Evolutionary conservation across 441 rosid species (phyloP).

Genomic region (Aleurites moluccanus): DNA sequence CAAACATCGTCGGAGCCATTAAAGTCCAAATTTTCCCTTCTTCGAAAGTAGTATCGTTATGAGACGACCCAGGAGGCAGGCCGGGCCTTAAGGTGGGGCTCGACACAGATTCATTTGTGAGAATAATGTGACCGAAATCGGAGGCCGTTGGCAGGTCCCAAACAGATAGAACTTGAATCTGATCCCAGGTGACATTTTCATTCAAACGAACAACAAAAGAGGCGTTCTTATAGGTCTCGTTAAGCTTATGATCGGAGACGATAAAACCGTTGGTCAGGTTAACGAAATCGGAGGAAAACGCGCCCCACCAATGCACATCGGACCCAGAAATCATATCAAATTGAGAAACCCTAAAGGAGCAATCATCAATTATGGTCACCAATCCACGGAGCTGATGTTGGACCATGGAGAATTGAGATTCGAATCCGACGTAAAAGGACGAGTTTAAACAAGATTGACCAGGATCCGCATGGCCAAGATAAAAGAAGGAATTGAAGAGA

Average conservation of each 20-base stretch:
- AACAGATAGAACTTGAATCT: slow-evolving; percentile 55
- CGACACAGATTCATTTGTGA: slow-evolving; percentile 43
- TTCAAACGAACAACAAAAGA: slow-evolving; percentile 54
- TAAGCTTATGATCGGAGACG: slow-evolving; percentile 61
- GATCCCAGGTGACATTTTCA: slow-evolving; percentile 63
- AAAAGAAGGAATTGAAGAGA: slow-evolving; percentile 35
- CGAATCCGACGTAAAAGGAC: slow-evolving; percentile 56
- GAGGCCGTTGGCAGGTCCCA: slow-evolving; percentile 77
- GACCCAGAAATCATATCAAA: slow-evolving; percentile 84
- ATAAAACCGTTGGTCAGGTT: slow-evolving; percentile 73
- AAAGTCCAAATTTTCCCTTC: slow-evolving; percentile 22
- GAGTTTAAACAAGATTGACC: slow-evolving; percentile 49
- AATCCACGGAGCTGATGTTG: slow-evolving; percentile 87
- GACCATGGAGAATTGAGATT: slow-evolving; percentile 69
- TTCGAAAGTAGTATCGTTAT: slow-evolving; percentile 17
- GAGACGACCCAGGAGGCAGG: slow-evolving; percentile 39
- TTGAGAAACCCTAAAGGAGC: slow-evolving; percentile 73
- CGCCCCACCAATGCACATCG: slow-evolving; percentile 86
- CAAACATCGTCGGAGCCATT: slow-evolving; percentile 66
- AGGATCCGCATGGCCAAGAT: slow-evolving; percentile 48
- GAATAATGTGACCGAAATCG: slow-evolving; percentile 76
- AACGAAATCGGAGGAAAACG: slow-evolving; percentile 45
- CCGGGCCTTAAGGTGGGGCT: slow-evolving; percentile 28
- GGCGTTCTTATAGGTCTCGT: slow-evolving; percentile 61
- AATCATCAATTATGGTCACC: slow-evolving; percentile 66